Evolutionary conservation across 306 rosid species (phyloP), one percentile per base, ranked within the genome.

Genomic region (Trifolium repens): DNA sequence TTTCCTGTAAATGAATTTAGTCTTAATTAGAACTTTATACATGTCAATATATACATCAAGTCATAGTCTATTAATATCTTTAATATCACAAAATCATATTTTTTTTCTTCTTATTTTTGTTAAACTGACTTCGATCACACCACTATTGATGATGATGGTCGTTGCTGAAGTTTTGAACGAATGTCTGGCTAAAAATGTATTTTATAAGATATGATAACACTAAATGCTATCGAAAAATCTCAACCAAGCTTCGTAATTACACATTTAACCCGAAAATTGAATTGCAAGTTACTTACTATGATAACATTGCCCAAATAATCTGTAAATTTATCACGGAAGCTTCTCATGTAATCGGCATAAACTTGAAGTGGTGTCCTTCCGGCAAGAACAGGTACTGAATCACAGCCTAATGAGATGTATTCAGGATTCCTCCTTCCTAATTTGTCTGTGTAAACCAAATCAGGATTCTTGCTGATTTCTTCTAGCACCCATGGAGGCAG

Each of bases 361-460:
- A 88, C 96, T 75, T 93, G 98, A 54, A 93, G 50, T 1, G 98
- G 98, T 0, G 96, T 89, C 85, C 97, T 85, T 82, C 98, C 98
- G 75, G 69, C 22, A 7, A 93, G 89, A 75, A 93, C 94, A n/a
- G 96, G 96, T 74, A 89, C 11, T 27, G 90, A 84, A 79, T 93
- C 97, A 78, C 97, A 91, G 0, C 98, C 97, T 75, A 91, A 81
- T 2, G 97, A 88, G 58, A 93, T 84, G 82, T 88, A 93, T 82
- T 91, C 98, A 0, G 92, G 96, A 76, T 93, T 93, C 69, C 97
- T 88, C 73, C 86, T 82, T n/a, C 97, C 98, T 40, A 89, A 85
- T 73, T 49, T 88, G 84, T 93, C 97, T 30, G 91, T 93, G 83
- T 91, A 93, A 63, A 89, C 97, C 73, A 93, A 78, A 24, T 91